phyloP scores from a whole-genome alignment of 2,329 filamentous ascomycete genomes.

The Magnaporthales sp. region DNA sequence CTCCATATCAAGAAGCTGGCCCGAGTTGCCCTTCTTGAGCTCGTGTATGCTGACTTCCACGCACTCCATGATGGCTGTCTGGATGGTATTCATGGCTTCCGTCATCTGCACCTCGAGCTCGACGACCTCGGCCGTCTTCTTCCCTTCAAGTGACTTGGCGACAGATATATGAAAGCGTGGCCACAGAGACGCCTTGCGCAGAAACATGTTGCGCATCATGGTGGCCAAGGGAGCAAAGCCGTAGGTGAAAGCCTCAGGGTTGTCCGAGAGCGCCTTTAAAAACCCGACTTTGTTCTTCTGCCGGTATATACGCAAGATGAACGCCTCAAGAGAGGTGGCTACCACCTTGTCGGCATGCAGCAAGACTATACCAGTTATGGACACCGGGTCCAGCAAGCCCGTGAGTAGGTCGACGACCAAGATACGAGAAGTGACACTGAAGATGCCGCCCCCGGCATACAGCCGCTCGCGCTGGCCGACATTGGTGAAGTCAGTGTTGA shows the following conservation, averaged over 20 bases:
- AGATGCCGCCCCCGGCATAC: conserved; percentile 81
- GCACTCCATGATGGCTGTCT: conserved; percentile 90
- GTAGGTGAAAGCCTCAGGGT: conserved; percentile 79
- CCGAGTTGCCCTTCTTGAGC: conserved; percentile 81
- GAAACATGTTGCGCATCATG: conserved; percentile 87
- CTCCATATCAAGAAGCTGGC: conserved; percentile 77
- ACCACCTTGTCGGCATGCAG: conserved; percentile 82
- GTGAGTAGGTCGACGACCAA: conserved; percentile 89
- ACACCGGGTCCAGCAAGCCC: conserved; percentile 70
- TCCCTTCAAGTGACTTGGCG: conserved; percentile 80
- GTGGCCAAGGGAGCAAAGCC: conserved; percentile 82
- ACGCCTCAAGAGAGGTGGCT: conserved; percentile 85
- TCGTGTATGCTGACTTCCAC: conserved; percentile 92
- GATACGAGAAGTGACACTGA: conserved; percentile 93
- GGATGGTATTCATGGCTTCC: conserved; percentile 84
- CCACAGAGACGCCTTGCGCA: conserved; percentile 83
- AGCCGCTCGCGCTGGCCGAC: conserved; percentile 84
- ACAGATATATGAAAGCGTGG: conserved; percentile 90
- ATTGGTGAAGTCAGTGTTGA: conserved; percentile 91
- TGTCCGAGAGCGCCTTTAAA: conserved; percentile 91
- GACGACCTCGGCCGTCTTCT: conserved; percentile 90
- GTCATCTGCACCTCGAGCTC: conserved; percentile 96
- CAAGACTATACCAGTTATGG: conserved; percentile 77
- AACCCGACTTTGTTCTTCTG: conserved; percentile 94
- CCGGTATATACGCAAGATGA: conserved; percentile 86